Conservation (phyloP, 1,139 yeast genomes). For the Suhomyces maxii region DNA sequence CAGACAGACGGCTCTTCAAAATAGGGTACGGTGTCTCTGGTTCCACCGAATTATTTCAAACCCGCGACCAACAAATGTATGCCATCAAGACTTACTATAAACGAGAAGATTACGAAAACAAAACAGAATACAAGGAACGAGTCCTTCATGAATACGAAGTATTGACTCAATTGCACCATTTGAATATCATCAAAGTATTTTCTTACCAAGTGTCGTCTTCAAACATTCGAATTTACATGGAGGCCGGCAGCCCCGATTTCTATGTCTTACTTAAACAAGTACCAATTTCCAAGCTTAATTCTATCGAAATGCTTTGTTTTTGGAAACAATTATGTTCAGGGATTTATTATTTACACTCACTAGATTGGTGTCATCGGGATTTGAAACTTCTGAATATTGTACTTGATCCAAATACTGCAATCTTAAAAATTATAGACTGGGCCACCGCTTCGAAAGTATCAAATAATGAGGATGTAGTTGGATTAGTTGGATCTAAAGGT, state of each 20-base stretch:
- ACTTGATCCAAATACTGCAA: constrained; percentile 21
- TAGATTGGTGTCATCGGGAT: constrained; percentile 41
- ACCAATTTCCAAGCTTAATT: constrained; percentile 13
- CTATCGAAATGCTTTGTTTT: constrained; percentile 28
- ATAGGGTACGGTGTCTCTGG: constrained; percentile 47
- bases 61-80: constrained; percentile 18
- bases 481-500: constrained; percentile 51
- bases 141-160: constrained; percentile 40
- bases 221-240: constrained; percentile 28
- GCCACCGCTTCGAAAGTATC: constrained; percentile 25
- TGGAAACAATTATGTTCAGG: constrained; percentile 38
- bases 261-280: constrained; percentile 17
- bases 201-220: constrained; percentile 24
- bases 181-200: constrained; percentile 33
- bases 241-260: constrained; percentile 30
- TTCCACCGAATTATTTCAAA: constrained; percentile 34
- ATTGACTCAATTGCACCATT: constrained; percentile 29
- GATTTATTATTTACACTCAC: constrained; percentile 32
- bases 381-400: constrained; percentile 43
- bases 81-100: constrained; percentile 44
- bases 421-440: constrained; percentile 42
- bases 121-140: constrained; percentile 34
- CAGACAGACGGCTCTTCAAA: constrained; percentile 1
- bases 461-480: constrained; percentile 27
- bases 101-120: constrained; percentile 37